Evolutionary conservation across 2,329 filamentous ascomycete species (phyloP), one percentile per base, ranked within the genome.

Genomic region (Colletotrichum sp.): DNA sequence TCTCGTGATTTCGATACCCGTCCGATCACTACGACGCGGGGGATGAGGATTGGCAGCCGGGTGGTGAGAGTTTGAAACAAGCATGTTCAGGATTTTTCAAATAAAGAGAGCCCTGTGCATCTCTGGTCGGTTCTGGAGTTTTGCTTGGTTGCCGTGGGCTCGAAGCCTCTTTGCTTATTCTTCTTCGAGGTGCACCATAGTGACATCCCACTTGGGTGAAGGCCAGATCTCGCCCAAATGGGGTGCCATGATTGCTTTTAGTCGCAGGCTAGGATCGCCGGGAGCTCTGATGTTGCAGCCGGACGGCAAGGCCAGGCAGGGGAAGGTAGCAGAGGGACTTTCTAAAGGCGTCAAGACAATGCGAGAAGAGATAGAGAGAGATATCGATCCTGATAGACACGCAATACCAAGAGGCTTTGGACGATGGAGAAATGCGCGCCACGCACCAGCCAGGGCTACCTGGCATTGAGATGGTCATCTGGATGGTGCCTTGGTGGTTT

Each of bases 21-120:
- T 69, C 16, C n/a, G 28, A 48, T 62, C 26, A 52, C 36, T 34
- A 26, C 67, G 24, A 28, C 32, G 28, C 64, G 24, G 52, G 21
- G 66, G 28, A 56, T 68, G 52, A 43, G 30, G 48, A 70, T 60
- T 60, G 26, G 56, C 28, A 68, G 24, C 26, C 28, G 26, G 34
- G 62, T 68, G 70, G 64, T 55, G 65, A 70, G 64, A 76, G 70
- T 58, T 34, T 76, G 74, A 76, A 76, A 76, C 74, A 76, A 65
- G 71, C 65, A 70, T 74, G 66, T 55, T 34, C 43, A 65, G 28
- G 38, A 28, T 28, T 70, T 74, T 43, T 76, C 73, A 76, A 74
- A 76, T 73, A 76, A 66, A 70, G 38, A 76, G 36, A 60, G 48
- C 28, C 65, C 64, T 70, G 71, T 34, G 36, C 67, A 62, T 70